phyloP scores from a whole-genome alignment of 2,329 filamentous ascomycete species.

The Neocucurbitaria cava region DNA sequence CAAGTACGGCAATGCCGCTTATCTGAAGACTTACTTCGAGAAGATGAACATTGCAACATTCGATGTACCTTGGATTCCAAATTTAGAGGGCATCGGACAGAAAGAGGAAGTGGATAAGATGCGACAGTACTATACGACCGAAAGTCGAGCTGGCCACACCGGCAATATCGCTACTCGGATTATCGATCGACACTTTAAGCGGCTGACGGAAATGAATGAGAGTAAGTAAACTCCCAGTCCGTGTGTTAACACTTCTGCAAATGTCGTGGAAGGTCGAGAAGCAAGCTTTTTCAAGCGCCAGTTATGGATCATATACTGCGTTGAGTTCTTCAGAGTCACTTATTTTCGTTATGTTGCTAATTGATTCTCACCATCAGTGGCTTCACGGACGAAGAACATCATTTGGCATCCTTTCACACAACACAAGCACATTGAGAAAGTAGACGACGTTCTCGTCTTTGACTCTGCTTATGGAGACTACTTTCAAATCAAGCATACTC shows the following conservation, averaged over 20 bases:
- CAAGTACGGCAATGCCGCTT: conserved; percentile 71
- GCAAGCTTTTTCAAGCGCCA: not conserved
- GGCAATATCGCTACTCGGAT: conserved; percentile 60
- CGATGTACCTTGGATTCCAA: conserved; percentile 66
- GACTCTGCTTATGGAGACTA: conserved; percentile 82
- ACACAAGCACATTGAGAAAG: conserved; percentile 68
- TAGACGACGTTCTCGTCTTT: conserved; percentile 72
- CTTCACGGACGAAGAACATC: conserved; percentile 57
- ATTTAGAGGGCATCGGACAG: conserved; percentile 33
- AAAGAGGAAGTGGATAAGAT: conserved; percentile 64
- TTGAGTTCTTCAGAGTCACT: not conserved
- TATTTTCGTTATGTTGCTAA: not conserved
- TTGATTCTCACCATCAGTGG: conserved; percentile 49
- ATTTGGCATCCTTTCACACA: conserved; percentile 94
- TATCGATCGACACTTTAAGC: conserved; percentile 59
- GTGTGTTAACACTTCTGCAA: not conserved
- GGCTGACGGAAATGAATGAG: conserved; percentile 65
- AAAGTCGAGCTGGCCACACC: conserved; percentile 50
- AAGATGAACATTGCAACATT: conserved; percentile 64
- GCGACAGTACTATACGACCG: conserved; percentile 66
- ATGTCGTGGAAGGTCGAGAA: not conserved
- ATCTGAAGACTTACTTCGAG: conserved; percentile 71
- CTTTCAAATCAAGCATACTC: conserved; percentile 67
- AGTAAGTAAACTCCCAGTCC: conserved; percentile 29
- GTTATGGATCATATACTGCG: not conserved